Evolutionary conservation across 2,329 filamentous ascomycete species (phyloP).

Genomic region (Pyrenophora tritici-repentis): DNA sequence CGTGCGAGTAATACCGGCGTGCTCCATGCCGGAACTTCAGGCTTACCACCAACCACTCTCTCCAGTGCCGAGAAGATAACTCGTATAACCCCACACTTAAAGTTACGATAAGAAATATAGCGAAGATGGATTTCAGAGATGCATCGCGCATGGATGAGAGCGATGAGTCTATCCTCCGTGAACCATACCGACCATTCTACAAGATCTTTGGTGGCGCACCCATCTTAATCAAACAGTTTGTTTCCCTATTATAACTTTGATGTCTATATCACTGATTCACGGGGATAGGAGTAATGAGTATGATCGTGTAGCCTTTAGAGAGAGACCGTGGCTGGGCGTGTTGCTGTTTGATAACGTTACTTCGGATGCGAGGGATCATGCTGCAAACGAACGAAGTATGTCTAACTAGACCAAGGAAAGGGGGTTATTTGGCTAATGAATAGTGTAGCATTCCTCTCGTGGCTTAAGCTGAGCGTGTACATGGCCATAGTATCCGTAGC

Average conservation of each 20-base stretch:
- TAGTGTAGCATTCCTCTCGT: conserved; percentile 74
- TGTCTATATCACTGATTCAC: neutral
- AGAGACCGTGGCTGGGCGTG: conserved; percentile 67
- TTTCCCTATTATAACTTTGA: neutral
- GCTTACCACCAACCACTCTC: neutral
- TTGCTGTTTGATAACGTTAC: conserved; percentile 75
- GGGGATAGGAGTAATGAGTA: conserved; percentile 48
- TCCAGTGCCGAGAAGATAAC: neutral
- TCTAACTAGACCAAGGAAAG: neutral
- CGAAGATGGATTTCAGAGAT: conserved; percentile 41
- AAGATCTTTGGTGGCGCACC: conserved; percentile 56
- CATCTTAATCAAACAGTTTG: conserved; percentile 51
- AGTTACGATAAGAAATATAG: neutral
- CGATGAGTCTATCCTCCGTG: conserved; percentile 38
- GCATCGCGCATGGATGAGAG: conserved; percentile 32
- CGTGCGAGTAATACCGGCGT: conserved; percentile 3
- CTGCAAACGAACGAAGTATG: conserved; percentile 73
- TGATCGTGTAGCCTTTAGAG: conserved; percentile 57
- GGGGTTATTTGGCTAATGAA: conserved; percentile 7
- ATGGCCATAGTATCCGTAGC: conserved; percentile 89
- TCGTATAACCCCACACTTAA: neutral
- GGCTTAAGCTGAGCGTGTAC: conserved; percentile 85
- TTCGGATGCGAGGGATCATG: conserved; percentile 77
- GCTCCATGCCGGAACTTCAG: too few relatives aligned
- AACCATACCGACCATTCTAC: conserved; percentile 58